Conservation (phyloP, 1,284 basidiomycete species). For the Prillingera fragicola region DNA sequence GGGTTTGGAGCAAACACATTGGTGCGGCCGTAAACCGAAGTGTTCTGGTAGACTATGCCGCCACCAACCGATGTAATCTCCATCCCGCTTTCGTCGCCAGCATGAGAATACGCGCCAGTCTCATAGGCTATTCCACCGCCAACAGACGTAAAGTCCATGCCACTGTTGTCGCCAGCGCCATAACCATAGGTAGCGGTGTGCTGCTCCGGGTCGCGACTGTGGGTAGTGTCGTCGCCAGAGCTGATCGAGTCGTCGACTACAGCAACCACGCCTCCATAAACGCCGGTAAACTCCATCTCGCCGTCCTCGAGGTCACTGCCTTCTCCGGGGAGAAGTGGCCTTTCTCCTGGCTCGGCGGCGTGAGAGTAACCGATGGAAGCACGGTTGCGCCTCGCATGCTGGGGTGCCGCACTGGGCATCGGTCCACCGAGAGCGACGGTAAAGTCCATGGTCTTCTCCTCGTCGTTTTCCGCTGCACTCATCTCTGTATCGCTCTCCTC, state of each 20-base stretch:
- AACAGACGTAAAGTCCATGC: constrained; percentile 6
- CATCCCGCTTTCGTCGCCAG: neutral
- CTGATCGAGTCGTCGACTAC: constrained; percentile 33
- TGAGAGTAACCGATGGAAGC: constrained; percentile 44
- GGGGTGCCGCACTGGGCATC: constrained; percentile 41
- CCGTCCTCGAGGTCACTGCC: constrained; percentile 39
- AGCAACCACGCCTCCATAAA: constrained; percentile 36
- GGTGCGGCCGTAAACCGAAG: constrained; percentile 3
- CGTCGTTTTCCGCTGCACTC: constrained; percentile 25
- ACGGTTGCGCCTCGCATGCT: constrained; percentile 29
- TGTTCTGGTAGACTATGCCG: constrained; percentile 7
- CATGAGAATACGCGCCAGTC: neutral
- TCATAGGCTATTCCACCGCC: constrained; percentile 6
- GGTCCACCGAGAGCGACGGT: constrained; percentile 47
- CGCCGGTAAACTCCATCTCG: constrained; percentile 44
- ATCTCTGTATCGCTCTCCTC: constrained; percentile 25
- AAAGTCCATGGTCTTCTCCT: constrained; percentile 50
- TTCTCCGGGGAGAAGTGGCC: constrained; percentile 25
- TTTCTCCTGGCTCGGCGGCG: constrained; percentile 15
- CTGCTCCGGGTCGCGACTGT: neutral
- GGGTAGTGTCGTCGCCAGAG: constrained; percentile 9
- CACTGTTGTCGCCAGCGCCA: neutral
- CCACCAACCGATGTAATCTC: constrained; percentile 10
- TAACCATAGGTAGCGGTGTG: constrained; percentile 7
- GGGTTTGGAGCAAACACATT: constrained; percentile 10